Percentiles rank a stretch among this genome's conserved stretches.
These are phyloP conservation scores for Mycosphaerella arachidis DNA, from an alignment of 2,329 filamentous ascomycete species.

Conservation along the genomic window DNA sequence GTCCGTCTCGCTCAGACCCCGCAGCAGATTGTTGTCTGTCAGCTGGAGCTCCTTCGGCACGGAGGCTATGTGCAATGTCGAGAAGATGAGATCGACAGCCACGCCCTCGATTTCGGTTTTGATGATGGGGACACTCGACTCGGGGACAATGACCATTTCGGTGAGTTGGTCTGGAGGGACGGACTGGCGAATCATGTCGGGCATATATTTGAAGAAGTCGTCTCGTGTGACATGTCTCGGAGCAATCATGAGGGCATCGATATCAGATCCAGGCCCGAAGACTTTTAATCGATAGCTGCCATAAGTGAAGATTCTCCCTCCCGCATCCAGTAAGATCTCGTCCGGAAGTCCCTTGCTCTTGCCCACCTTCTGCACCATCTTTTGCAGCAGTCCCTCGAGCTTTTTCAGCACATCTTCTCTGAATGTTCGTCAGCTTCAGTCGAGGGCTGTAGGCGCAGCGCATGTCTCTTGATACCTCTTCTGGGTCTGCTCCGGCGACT, in stretches of 20 bases:
- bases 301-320: conserved; percentile 92
- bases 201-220: conserved; percentile 89
- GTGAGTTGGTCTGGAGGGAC: conserved; percentile 74
- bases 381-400: conserved; percentile 73
- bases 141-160: conserved; percentile 77
- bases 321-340: conserved; percentile 73
- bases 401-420: conserved; percentile 70
- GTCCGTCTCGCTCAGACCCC: conserved; percentile 80
- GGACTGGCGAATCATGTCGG: conserved; percentile 71
- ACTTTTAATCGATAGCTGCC: conserved; percentile 94
- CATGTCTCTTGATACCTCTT: conserved; percentile 58
- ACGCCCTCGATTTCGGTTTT: conserved; percentile 89
- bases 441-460: neutral
- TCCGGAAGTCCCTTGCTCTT: conserved; percentile 68
- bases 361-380: conserved; percentile 81
- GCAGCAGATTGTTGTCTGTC: conserved; percentile 76
- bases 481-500: conserved; percentile 74
- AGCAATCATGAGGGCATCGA: conserved; percentile 89
- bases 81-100: conserved; percentile 83
- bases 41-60: conserved; percentile 61
- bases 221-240: conserved; percentile 84
- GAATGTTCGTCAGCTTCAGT: conserved; percentile 14
- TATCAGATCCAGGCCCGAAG: conserved; percentile 92
- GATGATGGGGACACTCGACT: conserved; percentile 94
- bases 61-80: conserved; percentile 39